These are phyloP conservation scores for Wallemia ichthyophaga DNA, from an alignment of 1,284 basidiomycete species.

Conservation along the genomic window DNA sequence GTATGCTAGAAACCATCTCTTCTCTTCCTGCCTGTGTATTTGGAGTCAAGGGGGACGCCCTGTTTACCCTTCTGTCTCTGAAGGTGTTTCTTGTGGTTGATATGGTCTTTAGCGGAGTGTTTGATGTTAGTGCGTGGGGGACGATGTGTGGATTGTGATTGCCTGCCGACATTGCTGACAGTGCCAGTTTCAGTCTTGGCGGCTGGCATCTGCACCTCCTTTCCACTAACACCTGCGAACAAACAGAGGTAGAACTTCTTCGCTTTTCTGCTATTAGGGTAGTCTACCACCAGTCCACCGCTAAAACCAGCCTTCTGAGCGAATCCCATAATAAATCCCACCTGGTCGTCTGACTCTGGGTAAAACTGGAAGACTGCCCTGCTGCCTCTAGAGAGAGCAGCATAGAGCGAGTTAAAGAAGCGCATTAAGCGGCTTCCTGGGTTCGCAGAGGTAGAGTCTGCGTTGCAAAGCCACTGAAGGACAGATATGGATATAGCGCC, in stretches of 20 bases:
- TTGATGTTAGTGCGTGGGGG: constrained; percentile 5
- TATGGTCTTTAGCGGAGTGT: constrained; percentile 13
- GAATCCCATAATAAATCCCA: constrained; percentile 71
- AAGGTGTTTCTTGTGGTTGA: constrained; percentile 18
- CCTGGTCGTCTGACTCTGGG: constrained; percentile 77
- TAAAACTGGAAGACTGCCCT: constrained; percentile 90
- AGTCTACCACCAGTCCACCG: constrained; percentile 87
- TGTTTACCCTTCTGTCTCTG: constrained; percentile 17
- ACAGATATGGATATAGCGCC: constrained; percentile 96
- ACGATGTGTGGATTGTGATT: constrained; percentile 8
- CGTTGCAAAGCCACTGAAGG: constrained; percentile 93
- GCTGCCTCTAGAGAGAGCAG: constrained; percentile 63
- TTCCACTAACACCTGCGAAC: constrained; percentile 29
- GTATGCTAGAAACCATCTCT: constrained; percentile 7
- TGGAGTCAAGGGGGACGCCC: constrained; percentile 11
- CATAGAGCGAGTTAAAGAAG: constrained; percentile 93
- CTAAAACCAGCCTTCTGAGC: constrained; percentile 90
- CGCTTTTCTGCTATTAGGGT: constrained; percentile 81
- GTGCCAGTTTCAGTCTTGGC: constrained; percentile 6
- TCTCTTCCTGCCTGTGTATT: constrained; percentile 10
- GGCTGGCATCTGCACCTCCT: constrained; percentile 6
- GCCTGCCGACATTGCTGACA: constrained; percentile 6
- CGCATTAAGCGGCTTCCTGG: constrained; percentile 67
- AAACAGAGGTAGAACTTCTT: constrained; percentile 71
- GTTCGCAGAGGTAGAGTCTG: constrained; percentile 71